These are phyloP conservation scores for Pleurotus tuber-regium DNA, from an alignment of 768 basidiomycete species.

Conservation along the genomic window DNA sequence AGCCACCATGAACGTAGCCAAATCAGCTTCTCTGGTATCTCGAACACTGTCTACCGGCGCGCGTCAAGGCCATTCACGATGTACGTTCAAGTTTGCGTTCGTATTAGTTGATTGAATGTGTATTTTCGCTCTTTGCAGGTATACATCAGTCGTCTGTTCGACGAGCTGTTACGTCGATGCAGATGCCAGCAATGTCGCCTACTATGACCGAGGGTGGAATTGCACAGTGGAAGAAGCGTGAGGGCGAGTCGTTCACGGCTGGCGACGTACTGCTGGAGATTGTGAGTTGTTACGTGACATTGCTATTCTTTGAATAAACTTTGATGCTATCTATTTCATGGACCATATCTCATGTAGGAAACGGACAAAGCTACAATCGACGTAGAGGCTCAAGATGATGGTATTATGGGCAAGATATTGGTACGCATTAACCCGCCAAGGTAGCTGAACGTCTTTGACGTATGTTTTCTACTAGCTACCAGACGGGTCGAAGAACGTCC, in stretches of 20 bases:
- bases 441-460: not conserved
- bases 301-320: not conserved
- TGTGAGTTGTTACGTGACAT: constrained; percentile 42
- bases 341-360: constrained; percentile 49
- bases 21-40: not conserved
- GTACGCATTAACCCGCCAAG: constrained; percentile 40
- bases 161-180: constrained; percentile 67
- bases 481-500: constrained; percentile 81
- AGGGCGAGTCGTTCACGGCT: constrained; percentile 74
- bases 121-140: constrained; percentile 37
- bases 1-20: not conserved
- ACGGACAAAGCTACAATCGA: constrained; percentile 97
- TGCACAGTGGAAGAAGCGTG: constrained; percentile 84
- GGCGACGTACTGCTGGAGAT: constrained; percentile 92
- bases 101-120: too few species aligned
- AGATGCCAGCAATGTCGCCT: constrained; percentile 97
- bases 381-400: constrained; percentile 98
- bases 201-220: constrained; percentile 97
- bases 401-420: constrained; percentile 89
- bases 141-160: constrained; percentile 52
- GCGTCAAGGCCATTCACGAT: not conserved
- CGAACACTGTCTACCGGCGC: not conserved
- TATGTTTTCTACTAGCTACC: constrained; percentile 45
- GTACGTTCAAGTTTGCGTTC: constrained; percentile 1
- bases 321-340: not conserved